Evolutionary conservation across 306 rosid genomes (phyloP).

Genomic region (Sindora glabra): DNA sequence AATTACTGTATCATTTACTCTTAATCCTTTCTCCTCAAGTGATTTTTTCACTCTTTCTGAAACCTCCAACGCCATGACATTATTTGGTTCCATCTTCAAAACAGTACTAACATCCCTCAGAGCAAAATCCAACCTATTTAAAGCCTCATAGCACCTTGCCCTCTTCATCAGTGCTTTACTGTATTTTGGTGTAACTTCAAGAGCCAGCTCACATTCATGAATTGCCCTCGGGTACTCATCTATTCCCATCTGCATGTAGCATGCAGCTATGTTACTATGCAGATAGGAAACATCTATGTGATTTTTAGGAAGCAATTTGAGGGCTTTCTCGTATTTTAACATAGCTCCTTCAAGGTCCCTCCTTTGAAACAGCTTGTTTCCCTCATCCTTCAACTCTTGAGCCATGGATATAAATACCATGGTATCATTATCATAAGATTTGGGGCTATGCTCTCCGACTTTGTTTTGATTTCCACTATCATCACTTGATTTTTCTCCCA

Average conservation of each 20-base stretch:
- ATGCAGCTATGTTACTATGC: conserved; percentile 83
- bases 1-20: conserved; percentile 41
- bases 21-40: conserved; percentile 60
- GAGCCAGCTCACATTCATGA: conserved; percentile 82
- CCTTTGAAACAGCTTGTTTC: conserved; percentile 76
- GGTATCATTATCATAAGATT: conserved; percentile 49
- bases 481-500: conserved; percentile 36
- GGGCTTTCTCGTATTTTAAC: conserved; percentile 71
- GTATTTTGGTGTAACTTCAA: conserved; percentile 72
- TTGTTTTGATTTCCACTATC: conserved; percentile 27
- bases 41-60: conserved; percentile 50
- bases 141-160: conserved; percentile 84
- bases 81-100: conserved; percentile 63
- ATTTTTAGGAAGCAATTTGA: conserved; percentile 65
- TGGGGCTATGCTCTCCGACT: conserved; percentile 32
- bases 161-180: conserved; percentile 85
- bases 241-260: conserved; percentile 95
- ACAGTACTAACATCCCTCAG: conserved; percentile 63
- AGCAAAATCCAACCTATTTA: conserved; percentile 80
- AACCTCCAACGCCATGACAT: conserved; percentile 78
- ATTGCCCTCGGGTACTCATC: conserved; percentile 78
- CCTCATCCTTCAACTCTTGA: conserved; percentile 76
- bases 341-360: conserved; percentile 76
- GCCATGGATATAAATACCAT: conserved; percentile 50
- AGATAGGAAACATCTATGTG: conserved; percentile 79